Conservation (phyloP, 441 rosid genomes). For the Syzygium syzygioides region DNA sequence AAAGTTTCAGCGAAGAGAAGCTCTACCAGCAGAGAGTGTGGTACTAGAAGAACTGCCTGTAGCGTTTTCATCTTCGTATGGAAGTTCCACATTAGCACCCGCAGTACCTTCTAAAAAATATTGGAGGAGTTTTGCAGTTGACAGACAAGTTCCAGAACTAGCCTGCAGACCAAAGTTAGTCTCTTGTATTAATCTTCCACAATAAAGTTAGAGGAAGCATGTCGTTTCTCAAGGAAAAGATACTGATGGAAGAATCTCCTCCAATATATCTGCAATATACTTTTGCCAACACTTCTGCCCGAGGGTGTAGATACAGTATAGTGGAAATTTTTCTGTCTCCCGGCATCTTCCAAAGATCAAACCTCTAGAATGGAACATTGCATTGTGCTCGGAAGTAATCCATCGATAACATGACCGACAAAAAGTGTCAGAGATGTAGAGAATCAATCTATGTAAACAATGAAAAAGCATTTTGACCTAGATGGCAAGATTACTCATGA, state of each 20-base stretch:
- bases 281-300: neutral
- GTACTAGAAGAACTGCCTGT: slow-evolving; percentile 13
- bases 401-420: neutral
- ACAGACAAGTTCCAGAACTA: slow-evolving; percentile 40
- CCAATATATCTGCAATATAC: neutral
- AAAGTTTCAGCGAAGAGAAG: neutral
- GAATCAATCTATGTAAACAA: neutral
- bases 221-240: neutral
- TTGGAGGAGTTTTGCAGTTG: slow-evolving; percentile 42
- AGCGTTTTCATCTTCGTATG: slow-evolving; percentile 31
- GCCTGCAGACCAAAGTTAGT: slow-evolving; percentile 29
- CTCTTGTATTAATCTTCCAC: neutral
- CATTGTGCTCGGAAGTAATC: neutral
- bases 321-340: neutral
- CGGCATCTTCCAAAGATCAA: neutral
- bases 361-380: neutral
- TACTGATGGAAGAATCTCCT: neutral
- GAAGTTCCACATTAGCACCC: slow-evolving; percentile 51
- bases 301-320: neutral
- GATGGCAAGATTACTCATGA: neutral
- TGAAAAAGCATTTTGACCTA: neutral
- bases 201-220: neutral
- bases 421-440: neutral
- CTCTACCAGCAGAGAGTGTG: slow-evolving; percentile 14
- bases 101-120: slow-evolving; percentile 78